A percentile compares a stretch with the other conserved stretches of the same genome.
phyloP scores from a whole-genome alignment of 2,329 filamentous ascomycete genomes.

The Zymoseptoria crescenta region DNA sequence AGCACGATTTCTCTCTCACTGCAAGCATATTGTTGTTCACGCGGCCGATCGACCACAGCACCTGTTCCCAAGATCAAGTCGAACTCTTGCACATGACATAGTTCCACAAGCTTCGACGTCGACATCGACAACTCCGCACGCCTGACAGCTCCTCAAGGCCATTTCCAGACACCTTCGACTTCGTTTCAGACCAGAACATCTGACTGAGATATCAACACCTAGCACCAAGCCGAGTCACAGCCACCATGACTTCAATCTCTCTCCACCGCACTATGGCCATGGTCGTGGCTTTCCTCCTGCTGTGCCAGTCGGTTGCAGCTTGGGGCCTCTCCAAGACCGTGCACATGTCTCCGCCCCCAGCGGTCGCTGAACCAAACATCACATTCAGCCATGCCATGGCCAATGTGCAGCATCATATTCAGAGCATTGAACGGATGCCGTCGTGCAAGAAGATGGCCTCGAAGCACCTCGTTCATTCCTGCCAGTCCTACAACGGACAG shows the following conservation, averaged over 20 bases:
- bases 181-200: background rate
- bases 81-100: background rate
- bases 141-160: background rate
- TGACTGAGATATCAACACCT: background rate
- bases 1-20: background rate
- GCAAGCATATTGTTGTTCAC: background rate
- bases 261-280: background rate
- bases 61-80: background rate
- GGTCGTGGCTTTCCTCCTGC: background rate
- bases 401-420: constrained; percentile 37
- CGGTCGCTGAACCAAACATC: background rate
- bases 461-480: constrained; percentile 46
- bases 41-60: background rate
- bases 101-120: background rate
- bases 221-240: background rate
- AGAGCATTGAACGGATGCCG: constrained; percentile 38
- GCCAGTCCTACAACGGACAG: constrained; percentile 39
- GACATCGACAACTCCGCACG: background rate
- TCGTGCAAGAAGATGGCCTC: constrained; percentile 49
- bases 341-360: background rate
- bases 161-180: background rate
- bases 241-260: background rate
- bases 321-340: background rate
- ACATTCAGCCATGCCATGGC: constrained; percentile 6
- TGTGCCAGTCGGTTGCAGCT: background rate